These are phyloP conservation scores for Nicotiana sylvestris DNA, from an alignment of 257 asterid species.

Conservation along the genomic window DNA sequence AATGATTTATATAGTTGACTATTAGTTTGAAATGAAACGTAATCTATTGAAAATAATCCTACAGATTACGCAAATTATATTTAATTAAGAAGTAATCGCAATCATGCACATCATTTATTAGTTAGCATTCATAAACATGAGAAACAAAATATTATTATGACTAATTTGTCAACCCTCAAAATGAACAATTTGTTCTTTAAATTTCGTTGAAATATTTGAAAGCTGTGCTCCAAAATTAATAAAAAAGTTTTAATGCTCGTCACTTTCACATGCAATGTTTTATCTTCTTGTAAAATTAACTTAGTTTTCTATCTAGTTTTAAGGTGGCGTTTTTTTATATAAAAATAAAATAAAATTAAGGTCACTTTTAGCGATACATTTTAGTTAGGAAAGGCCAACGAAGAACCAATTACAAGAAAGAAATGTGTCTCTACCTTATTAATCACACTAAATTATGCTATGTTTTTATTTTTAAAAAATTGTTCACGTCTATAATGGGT, in stretches of 20 bases:
- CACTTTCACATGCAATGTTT: neutral
- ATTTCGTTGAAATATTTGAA: neutral
- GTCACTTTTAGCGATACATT: neutral
- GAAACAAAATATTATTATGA: too few relatives aligned
- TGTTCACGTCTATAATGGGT: neutral
- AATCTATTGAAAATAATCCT: too few relatives aligned
- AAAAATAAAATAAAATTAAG: too few relatives aligned
- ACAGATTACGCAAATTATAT: too few relatives aligned
- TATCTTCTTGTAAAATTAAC: neutral
- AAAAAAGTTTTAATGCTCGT: neutral
- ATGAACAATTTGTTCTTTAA: neutral
- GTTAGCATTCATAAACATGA: too few relatives aligned
- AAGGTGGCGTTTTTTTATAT: neutral
- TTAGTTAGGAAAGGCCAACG: neutral
- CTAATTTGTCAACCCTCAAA: neutral
- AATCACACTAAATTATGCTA: neutral
- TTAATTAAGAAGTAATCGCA: too few relatives aligned
- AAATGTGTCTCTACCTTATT: neutral
- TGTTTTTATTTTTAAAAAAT: too few relatives aligned
- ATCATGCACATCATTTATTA: too few relatives aligned
- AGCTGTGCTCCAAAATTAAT: neutral
- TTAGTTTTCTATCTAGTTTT: too few relatives aligned
- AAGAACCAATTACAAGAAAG: neutral
- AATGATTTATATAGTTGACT: too few relatives aligned
- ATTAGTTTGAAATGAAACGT: too few relatives aligned